Conservation (phyloP, 2,329 filamentous ascomycete species). For the Epichloe festucae region DNA sequence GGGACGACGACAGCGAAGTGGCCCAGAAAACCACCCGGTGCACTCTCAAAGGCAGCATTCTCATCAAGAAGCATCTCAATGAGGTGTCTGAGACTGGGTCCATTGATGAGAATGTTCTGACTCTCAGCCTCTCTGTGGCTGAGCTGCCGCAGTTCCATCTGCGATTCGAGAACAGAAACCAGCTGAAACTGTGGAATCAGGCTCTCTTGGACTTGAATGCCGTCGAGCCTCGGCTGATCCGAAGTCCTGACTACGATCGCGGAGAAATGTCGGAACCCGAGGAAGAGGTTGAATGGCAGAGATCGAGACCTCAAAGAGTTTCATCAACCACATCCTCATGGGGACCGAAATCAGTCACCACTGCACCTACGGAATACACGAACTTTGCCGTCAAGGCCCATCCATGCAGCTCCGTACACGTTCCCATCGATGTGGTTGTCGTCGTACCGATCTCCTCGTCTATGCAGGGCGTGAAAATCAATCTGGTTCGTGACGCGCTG, state of each 20-base stretch:
- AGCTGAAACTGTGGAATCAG: constrained; percentile 83
- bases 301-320: constrained; percentile 51
- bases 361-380: constrained; percentile 86
- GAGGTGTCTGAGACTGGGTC: constrained; percentile 62
- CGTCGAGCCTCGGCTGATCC: constrained; percentile 48
- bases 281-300: constrained; percentile 70
- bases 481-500: constrained; percentile 78
- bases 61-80: constrained; percentile 96
- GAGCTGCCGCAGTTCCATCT: constrained; percentile 93
- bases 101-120: constrained; percentile 71
- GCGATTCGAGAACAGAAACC: constrained; percentile 68
- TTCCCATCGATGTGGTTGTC: constrained; percentile 88
- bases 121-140: constrained; percentile 77
- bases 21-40: constrained; percentile 59
- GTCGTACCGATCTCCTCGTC: constrained; percentile 96
- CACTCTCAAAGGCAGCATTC: constrained; percentile 90
- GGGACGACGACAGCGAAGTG: constrained; percentile 47
- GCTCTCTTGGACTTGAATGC: constrained; percentile 74
- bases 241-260: constrained; percentile 66
- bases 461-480: constrained; percentile 99
- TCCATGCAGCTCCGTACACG: constrained; percentile 51
- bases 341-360: constrained; percentile 71
- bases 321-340: constrained; percentile 76
- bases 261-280: constrained; percentile 69
- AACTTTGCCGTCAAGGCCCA: constrained; percentile 44